Conservation (phyloP, 1,284 basidiomycete genomes). For the Ceratobasidium sp. region DNA sequence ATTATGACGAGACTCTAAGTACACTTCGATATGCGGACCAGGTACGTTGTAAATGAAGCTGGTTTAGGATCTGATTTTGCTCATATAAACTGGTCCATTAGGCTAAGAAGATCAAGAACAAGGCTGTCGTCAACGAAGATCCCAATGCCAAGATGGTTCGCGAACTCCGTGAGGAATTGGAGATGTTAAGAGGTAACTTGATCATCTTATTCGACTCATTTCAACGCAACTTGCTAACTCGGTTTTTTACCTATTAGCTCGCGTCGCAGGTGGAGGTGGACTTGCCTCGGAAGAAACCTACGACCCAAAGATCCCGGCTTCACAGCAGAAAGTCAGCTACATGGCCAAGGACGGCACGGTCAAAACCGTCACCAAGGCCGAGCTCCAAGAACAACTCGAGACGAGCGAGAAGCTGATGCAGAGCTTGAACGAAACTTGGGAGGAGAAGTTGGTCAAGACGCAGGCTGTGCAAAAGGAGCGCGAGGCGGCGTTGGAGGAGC, state of each 20-base stretch:
- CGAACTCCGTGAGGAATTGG: constrained; percentile 97
- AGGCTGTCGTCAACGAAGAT: constrained; percentile 98
- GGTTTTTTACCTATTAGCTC: constrained; percentile 65
- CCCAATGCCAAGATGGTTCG: constrained; percentile 98
- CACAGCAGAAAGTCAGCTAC: constrained; percentile 96
- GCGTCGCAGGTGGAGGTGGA: constrained; percentile 71
- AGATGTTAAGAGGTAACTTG: constrained; percentile 83
- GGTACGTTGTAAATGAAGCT: no score
- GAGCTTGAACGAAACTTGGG: constrained; percentile 97
- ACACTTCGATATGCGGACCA: constrained; percentile 97
- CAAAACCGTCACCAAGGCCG: constrained; percentile 96
- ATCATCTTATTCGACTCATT: no score
- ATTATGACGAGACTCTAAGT: constrained; percentile 97
- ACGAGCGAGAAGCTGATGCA: constrained; percentile 97
- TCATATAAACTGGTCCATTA: no score
- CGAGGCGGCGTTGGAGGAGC: constrained; percentile 95
- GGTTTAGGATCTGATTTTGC: no score
- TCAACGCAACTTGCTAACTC: no score
- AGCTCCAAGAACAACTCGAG: constrained; percentile 96
- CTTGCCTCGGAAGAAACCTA: constrained; percentile 75
- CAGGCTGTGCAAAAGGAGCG: constrained; percentile 96
- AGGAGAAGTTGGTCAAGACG: constrained; percentile 92
- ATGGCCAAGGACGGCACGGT: constrained; percentile 93
- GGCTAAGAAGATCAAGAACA: constrained; percentile 99
- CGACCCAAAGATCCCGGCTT: constrained; percentile 90